A percentile compares a stretch with the other conserved stretches of the same genome.
phyloP scores from a whole-genome alignment of 2,329 filamentous ascomycete genomes.

The Fusarium virguliforme region DNA sequence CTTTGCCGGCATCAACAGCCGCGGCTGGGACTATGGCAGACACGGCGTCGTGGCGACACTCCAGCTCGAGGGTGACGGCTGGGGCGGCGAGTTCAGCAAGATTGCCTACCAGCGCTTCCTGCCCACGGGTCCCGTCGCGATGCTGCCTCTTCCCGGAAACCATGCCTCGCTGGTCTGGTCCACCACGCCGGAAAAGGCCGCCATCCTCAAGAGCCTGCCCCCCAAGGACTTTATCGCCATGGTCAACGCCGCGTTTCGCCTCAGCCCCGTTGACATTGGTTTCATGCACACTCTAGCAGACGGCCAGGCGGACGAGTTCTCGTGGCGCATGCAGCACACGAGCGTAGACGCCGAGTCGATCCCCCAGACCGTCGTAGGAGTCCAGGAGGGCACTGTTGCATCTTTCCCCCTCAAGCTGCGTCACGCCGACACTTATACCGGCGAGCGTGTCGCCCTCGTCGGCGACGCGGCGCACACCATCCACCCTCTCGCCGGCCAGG shows the following conservation, averaged over 20 bases:
- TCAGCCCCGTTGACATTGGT: constrained; percentile 83
- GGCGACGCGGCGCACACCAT: constrained; percentile 97
- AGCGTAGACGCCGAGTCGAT: constrained; percentile 67
- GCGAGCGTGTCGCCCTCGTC: constrained; percentile 90
- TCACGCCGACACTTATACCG: constrained; percentile 94
- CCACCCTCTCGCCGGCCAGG: constrained; percentile 94
- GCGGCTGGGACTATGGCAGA: constrained; percentile 93
- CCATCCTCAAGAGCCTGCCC: constrained; percentile 82
- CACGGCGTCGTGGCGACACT: constrained; percentile 94
- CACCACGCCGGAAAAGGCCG: constrained; percentile 85
- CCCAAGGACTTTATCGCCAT: constrained; percentile 83
- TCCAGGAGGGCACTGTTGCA: constrained; percentile 86
- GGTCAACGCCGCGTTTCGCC: constrained; percentile 94
- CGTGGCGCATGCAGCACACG: constrained; percentile 87
- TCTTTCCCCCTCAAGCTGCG: constrained; percentile 93
- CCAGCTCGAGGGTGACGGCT: constrained; percentile 75
- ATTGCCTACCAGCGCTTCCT: constrained; percentile 97
- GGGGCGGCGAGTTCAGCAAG: constrained; percentile 71
- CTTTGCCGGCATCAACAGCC: constrained; percentile 88
- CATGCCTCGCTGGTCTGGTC: constrained; percentile 94
- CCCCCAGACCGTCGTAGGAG: constrained; percentile 77
- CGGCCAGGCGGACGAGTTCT: constrained; percentile 80
- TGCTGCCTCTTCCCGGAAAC: constrained; percentile 89
- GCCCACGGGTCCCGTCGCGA: constrained; percentile 90
- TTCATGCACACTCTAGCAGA: constrained; percentile 80